Evolutionary conservation across 441 rosid genomes (phyloP).

Genomic region (Bruguiera hainesii): DNA sequence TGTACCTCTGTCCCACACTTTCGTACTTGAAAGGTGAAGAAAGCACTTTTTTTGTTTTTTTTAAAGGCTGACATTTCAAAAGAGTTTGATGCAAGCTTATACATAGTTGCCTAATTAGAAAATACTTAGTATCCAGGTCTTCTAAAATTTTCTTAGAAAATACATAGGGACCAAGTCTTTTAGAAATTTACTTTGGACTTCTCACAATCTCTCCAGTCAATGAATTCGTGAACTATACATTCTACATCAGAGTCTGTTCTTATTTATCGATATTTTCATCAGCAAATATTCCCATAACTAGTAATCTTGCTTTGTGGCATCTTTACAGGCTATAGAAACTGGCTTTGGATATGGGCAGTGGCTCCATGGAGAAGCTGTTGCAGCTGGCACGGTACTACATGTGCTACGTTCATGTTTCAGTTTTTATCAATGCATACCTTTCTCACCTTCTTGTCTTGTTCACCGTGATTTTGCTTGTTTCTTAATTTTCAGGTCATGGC

Average conservation of each 20-base stretch:
- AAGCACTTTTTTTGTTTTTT: too few relatives aligned
- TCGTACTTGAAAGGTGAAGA: too few relatives aligned
- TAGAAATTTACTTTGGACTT: too few relatives aligned
- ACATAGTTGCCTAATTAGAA: too few relatives aligned
- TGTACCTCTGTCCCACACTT: too few relatives aligned
- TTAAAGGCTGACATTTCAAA: too few relatives aligned
- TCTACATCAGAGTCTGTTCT: not conserved
- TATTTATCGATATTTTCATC: not conserved
- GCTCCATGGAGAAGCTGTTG: slow-evolving; percentile 99
- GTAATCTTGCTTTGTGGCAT: not conserved
- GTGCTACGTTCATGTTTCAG: slow-evolving; percentile 1
- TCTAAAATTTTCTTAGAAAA: too few relatives aligned
- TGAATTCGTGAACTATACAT: too few relatives aligned
- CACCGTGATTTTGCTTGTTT: slow-evolving; percentile 11
- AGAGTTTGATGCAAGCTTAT: too few relatives aligned
- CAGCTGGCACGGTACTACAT: slow-evolving; percentile 76
- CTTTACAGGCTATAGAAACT: slow-evolving; percentile 85
- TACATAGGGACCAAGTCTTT: too few relatives aligned
- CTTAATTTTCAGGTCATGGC: slow-evolving; percentile 69
- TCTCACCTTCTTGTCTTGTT: not conserved
- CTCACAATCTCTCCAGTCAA: too few relatives aligned
- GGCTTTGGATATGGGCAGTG: slow-evolving; percentile 91
- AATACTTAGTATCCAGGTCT: too few relatives aligned
- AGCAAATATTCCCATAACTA: not conserved
- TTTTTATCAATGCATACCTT: slow-evolving; percentile 1